phyloP scores from a whole-genome alignment of 495 filamentous ascomycete genomes.

The Xylaria cubensis region DNA sequence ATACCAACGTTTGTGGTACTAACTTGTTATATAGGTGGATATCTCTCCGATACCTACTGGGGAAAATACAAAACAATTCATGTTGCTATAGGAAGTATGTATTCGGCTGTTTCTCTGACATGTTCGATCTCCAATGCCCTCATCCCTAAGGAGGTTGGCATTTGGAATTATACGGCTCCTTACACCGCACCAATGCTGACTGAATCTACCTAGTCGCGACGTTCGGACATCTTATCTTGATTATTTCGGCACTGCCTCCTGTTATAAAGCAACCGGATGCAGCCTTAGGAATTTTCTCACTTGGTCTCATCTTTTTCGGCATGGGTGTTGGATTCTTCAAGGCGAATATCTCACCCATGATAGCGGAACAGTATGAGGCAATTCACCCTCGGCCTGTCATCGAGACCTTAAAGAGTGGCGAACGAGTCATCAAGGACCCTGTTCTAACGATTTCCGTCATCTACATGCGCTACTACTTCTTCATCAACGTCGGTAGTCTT shows the following conservation, averaged over 20 bases:
- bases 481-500: slow-evolving; percentile 73
- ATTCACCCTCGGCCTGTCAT: slow-evolving; percentile 47
- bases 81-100: slow-evolving; percentile 50
- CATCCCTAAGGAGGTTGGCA: neutral
- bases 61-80: slow-evolving; percentile 76
- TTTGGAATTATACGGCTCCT: neutral
- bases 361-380: slow-evolving; percentile 62
- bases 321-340: slow-evolving; percentile 72
- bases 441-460: slow-evolving; percentile 65
- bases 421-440: slow-evolving; percentile 74
- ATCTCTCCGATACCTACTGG: slow-evolving; percentile 73
- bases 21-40: slow-evolving; percentile 58
- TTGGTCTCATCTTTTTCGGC: slow-evolving; percentile 72
- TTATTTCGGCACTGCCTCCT: slow-evolving; percentile 66
- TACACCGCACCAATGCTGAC: neutral
- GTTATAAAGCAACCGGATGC: slow-evolving; percentile 62
- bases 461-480: slow-evolving; percentile 70
- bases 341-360: slow-evolving; percentile 66
- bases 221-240: slow-evolving; percentile 69
- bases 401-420: slow-evolving; percentile 56
- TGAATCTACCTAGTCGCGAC: slow-evolving; percentile 53
- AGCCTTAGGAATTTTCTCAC: slow-evolving; percentile 63
- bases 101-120: neutral
- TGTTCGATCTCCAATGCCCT: neutral
- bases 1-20: neutral